phyloP scores from a whole-genome alignment of 352 stramenopile genomes.

The Phytophthora podocarpi region DNA sequence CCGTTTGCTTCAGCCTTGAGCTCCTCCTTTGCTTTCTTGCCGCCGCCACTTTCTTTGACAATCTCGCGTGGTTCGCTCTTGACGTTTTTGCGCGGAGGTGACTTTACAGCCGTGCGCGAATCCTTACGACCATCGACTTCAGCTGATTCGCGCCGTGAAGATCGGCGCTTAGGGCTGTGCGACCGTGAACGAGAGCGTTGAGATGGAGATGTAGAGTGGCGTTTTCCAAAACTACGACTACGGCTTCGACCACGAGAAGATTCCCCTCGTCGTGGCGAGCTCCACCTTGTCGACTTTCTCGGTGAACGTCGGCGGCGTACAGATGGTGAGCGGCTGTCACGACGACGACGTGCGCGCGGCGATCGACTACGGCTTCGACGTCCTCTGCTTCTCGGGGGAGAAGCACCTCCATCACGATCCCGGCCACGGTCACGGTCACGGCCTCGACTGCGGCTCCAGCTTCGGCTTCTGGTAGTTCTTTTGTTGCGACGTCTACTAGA shows the following conservation, averaged over 20 bases:
- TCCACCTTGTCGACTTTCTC: conserved; percentile 30
- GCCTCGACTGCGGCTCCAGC: conserved; percentile 9
- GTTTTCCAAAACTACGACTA: conserved; percentile 3
- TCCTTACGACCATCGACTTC: background rate
- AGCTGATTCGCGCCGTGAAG: conserved; percentile 1
- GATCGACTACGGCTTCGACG: conserved; percentile 28
- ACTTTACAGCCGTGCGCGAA: background rate
- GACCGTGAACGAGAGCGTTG: conserved; percentile 36
- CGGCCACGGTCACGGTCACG: background rate
- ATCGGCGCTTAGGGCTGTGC: conserved; percentile 10
- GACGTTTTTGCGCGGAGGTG: background rate
- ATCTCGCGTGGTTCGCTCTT: conserved; percentile 6
- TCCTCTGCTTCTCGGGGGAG: conserved; percentile 11
- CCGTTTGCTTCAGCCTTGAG: background rate
- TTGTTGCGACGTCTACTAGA: conserved; percentile 11
- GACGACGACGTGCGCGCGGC: conserved; percentile 13
- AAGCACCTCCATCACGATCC: conserved; percentile 3
- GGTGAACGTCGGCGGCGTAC: conserved; percentile 13
- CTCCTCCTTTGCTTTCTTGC: conserved; percentile 9
- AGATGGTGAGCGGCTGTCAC: conserved; percentile 24
- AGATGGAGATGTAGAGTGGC: conserved; percentile 6
- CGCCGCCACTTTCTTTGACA: background rate
- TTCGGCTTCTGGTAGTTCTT: conserved; percentile 10
- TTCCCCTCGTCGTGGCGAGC: conserved; percentile 10
- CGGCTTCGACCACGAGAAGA: conserved; percentile 4